Base-by-base conservation (phyloP, 129 eudicot genomes). In the sunflower (Helianthus annuus) region DNA sequence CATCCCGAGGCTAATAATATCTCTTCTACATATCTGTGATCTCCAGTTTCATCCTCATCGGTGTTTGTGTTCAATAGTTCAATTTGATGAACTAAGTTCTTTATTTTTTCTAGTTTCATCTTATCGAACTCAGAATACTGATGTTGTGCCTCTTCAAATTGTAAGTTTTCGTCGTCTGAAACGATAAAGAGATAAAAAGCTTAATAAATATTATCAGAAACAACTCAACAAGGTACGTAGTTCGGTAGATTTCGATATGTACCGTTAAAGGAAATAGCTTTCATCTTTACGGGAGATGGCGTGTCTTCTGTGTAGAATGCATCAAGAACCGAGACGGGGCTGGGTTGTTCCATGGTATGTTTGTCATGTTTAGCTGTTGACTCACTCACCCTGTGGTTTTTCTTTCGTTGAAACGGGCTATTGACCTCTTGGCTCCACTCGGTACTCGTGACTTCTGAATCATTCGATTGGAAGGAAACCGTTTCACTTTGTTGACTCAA, bases 261-360 rank as follows among this genome's bases (percentile, higher is more conserved):
- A 94, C 98, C 98, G 77, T 66, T 81, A 69, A 87, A 94, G 57
- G 84, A 81, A 71, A 72, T 87, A 52, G 82, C 45, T 81, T 64
- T 87, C 85, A 85, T 94, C 85, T 81, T 87, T 36, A 94, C 85
- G 14, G 98, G 98, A 82, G 98, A 94, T 24, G 92, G 95, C 42
- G 78, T 76, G 44, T 87, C 97, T 73, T 93, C 98, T 24, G 80
- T 74, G 73, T 85, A 89, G 73, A 93, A 93, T 48, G 81, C 88
- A 64, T 93, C 92, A 57, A 93, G 97, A 71, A 93, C 96, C 32
- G 98, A 93, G 70, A 93, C 86, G 29, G 98, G 98, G 58, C 98
- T 93, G 5, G 97, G 98, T 70, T 93, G 98, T 85, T 94, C 98
- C 63, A 52, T 22, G 64, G 81, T 75, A 12, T 78, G 63, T 68